phyloP scores from a whole-genome alignment of 108 stramenopile genomes.

The Nitzschia inconspicua region DNA sequence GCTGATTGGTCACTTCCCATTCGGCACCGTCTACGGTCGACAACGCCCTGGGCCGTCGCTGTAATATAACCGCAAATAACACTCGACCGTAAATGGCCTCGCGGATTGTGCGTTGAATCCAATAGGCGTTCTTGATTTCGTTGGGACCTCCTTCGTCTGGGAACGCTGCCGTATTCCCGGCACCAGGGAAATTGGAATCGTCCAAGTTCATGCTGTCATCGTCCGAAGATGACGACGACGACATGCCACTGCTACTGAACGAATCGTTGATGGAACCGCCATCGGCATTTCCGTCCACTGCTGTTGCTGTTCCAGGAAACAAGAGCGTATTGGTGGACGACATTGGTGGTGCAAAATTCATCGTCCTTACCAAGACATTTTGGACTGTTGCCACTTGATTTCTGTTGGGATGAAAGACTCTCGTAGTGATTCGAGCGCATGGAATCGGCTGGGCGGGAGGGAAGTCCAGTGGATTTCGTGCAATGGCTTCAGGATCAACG shows the following conservation, averaged over 20 bases:
- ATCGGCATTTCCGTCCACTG: neutral
- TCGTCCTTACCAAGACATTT: constrained; percentile 64
- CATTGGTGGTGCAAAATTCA: constrained; percentile 12
- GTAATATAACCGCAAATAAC: constrained; percentile 64
- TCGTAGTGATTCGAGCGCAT: constrained; percentile 72
- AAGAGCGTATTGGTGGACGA: constrained; percentile 17
- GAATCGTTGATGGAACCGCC: constrained; percentile 26
- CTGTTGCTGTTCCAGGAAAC: neutral
- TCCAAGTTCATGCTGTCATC: constrained; percentile 35
- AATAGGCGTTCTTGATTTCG: constrained; percentile 43
- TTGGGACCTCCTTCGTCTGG: neutral
- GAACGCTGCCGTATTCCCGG: neutral
- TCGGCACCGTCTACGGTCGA: constrained; percentile 43
- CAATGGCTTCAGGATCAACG: constrained; percentile 24
- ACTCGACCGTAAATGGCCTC: constrained; percentile 84
- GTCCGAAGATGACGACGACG: constrained; percentile 8
- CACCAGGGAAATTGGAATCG: constrained; percentile 5
- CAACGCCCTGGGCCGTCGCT: constrained; percentile 19
- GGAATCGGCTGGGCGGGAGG: constrained; percentile 56
- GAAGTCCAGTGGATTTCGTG: constrained; percentile 48
- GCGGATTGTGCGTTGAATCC: constrained; percentile 76
- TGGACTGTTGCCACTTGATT: constrained; percentile 60
- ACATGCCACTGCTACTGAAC: constrained; percentile 7
- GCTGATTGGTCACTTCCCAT: constrained; percentile 75
- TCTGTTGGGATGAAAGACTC: constrained; percentile 49